A percentile compares a stretch with the other conserved stretches of the same genome.
Conservation (phyloP, 768 basidiomycete species). For the Termitomyces sp. region DNA sequence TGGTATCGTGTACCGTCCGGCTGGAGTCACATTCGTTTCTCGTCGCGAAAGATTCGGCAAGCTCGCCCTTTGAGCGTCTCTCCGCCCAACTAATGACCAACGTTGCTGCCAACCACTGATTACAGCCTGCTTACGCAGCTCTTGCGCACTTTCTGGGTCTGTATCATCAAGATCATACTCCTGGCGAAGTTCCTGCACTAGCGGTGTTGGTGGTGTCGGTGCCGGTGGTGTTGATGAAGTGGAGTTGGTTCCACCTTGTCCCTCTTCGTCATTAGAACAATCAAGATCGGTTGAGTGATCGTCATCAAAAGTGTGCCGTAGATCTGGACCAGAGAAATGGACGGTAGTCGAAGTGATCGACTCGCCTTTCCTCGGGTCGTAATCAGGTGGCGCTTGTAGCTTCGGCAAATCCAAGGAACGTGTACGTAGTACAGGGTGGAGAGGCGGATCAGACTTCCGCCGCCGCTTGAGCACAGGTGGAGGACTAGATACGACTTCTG, state of each 20-base stretch:
- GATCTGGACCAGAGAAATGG: constrained; percentile 35
- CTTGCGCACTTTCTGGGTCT: constrained; percentile 20
- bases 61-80: constrained; percentile 24
- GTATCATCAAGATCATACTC: constrained; percentile 25
- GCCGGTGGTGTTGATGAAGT: constrained; percentile 27
- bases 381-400: background rate
- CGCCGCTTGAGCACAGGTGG: constrained; percentile 14
- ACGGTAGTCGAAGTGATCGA: background rate
- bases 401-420: constrained; percentile 14
- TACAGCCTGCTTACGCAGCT: constrained; percentile 36
- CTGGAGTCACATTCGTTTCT: constrained; percentile 44
- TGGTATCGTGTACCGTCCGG: constrained; percentile 29
- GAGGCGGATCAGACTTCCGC: constrained; percentile 4
- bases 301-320: constrained; percentile 40
- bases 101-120: constrained; percentile 53
- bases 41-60: constrained; percentile 31
- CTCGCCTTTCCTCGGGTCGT: background rate
- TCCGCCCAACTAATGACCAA: constrained; percentile 44
- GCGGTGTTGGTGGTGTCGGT: constrained; percentile 37
- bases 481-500: constrained; percentile 53
- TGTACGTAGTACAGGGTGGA: constrained; percentile 6
- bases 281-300: constrained; percentile 45
- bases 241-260: constrained; percentile 9
- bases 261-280: constrained; percentile 28
- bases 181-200: constrained; percentile 13